phyloP scores from a whole-genome alignment of 1,139 yeast genomes.

The Yamadazyma diospyri region DNA sequence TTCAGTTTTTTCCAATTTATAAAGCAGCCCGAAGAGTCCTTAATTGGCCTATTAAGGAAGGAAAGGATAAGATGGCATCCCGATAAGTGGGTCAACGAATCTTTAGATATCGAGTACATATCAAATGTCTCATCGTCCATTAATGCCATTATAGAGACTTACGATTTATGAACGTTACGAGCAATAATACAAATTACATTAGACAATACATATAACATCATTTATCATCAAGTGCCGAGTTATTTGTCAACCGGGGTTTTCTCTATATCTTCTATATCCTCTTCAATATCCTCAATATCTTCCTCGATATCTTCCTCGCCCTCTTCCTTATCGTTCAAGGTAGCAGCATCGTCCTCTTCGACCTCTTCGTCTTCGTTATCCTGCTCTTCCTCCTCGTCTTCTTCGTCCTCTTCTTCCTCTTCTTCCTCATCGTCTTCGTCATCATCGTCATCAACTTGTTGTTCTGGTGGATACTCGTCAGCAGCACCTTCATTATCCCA shows the following conservation, averaged over 20 bases:
- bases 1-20: slow-evolving; percentile 24
- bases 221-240: too few relatives aligned
- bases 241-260: slow-evolving; percentile 11
- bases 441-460: slow-evolving; percentile 48
- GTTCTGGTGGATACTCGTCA: slow-evolving; percentile 70
- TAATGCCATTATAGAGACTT: slow-evolving; percentile 10
- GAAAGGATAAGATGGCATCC: slow-evolving; percentile 73
- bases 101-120: slow-evolving; percentile 24
- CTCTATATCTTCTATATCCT: slow-evolving; percentile 8
- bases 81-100: slow-evolving; percentile 43
- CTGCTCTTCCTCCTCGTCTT: slow-evolving; percentile 50
- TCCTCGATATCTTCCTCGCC: slow-evolving; percentile 8
- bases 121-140: slow-evolving; percentile 20
- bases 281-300: slow-evolving; percentile 8
- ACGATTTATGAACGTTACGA: slow-evolving; percentile 8
- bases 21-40: slow-evolving; percentile 11
- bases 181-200: background rate
- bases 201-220: slow-evolving; percentile 1
- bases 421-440: slow-evolving; percentile 51
- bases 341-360: slow-evolving; percentile 28
- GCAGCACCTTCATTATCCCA: slow-evolving; percentile 76
- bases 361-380: slow-evolving; percentile 44
- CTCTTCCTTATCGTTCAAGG: slow-evolving; percentile 10
- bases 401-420: slow-evolving; percentile 57
- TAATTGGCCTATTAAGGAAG: slow-evolving; percentile 30